Percentiles rank a stretch among this genome's conserved stretches.
phyloP scores from a whole-genome alignment of 1,284 basidiomycete genomes.

The Malassezia furfur region DNA sequence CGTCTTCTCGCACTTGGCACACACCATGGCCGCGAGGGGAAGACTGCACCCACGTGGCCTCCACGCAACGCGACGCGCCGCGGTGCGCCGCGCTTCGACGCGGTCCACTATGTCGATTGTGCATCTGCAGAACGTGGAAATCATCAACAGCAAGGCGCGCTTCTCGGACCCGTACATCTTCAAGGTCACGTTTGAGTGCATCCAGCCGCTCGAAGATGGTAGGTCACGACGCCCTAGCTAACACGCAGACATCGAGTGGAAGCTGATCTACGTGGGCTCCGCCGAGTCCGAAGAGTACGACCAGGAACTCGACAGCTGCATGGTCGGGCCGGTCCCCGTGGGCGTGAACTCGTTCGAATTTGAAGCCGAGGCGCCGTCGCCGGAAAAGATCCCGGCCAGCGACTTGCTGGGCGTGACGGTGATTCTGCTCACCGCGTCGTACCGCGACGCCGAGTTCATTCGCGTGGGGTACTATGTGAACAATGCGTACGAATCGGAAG shows the following conservation, averaged over 20 bases:
- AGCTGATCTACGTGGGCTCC: constrained; percentile 89
- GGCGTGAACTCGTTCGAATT: constrained; percentile 91
- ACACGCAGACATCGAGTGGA: constrained; percentile 82
- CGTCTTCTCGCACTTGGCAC: constrained; percentile 23
- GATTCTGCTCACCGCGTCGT: constrained; percentile 78
- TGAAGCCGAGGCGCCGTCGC: constrained; percentile 54
- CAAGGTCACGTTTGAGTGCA: constrained; percentile 95
- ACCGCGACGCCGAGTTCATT: constrained; percentile 89
- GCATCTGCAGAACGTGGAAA: constrained; percentile 42
- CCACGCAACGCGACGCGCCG: neutral
- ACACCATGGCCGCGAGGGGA: constrained; percentile 17
- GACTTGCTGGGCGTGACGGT: constrained; percentile 83
- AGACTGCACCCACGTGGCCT: neutral
- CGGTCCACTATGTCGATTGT: constrained; percentile 39
- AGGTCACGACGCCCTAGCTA: constrained; percentile 36
- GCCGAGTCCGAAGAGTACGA: constrained; percentile 83
- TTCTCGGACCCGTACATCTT: constrained; percentile 72
- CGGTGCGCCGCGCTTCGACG: neutral
- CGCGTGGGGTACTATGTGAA: constrained; percentile 99
- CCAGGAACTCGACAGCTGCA: constrained; percentile 72
- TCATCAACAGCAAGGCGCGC: constrained; percentile 39
- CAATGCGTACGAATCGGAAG: constrained; percentile 91
- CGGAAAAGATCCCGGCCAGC: constrained; percentile 64
- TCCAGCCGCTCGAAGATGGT: constrained; percentile 80
- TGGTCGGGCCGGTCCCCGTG: constrained; percentile 78